Conservation (phyloP, 495 filamentous ascomycete species). For the Pseudoneurospora amorphoporcata region DNA sequence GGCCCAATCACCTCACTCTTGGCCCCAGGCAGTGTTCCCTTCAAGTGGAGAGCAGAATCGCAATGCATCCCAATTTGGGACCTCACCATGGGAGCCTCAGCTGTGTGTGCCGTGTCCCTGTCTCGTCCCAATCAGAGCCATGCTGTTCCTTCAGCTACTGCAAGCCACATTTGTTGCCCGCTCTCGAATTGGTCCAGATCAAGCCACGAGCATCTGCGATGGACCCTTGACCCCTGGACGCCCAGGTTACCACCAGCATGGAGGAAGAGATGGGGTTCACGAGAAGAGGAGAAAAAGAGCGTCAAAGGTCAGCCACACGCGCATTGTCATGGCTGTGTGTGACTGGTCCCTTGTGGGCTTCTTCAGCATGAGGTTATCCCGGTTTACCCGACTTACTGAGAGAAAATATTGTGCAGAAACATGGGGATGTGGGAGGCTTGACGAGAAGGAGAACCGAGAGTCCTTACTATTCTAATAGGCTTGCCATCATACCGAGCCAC, state of each 20-base stretch:
- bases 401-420: neutral
- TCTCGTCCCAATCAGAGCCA: neutral
- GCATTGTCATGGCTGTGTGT: neutral
- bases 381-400: neutral
- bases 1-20: neutral
- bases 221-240: neutral
- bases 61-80: neutral
- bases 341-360: neutral
- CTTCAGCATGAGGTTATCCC: neutral
- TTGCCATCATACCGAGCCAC: neutral
- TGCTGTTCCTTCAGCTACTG: neutral
- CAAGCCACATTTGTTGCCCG: neutral
- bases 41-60: neutral
- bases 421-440: neutral
- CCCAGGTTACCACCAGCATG: neutral
- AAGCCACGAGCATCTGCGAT: neutral
- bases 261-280: neutral
- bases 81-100: neutral
- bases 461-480: neutral
- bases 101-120: neutral
- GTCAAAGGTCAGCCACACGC: neutral
- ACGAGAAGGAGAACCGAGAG: neutral
- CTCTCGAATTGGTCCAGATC: slow-evolving; percentile 2
- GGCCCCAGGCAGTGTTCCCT: neutral
- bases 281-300: neutral